Evolutionary conservation across 164 flowering plant species (phyloP), one percentile per base, ranked within the genome.

Genomic region (Kingdonia uniflora): DNA sequence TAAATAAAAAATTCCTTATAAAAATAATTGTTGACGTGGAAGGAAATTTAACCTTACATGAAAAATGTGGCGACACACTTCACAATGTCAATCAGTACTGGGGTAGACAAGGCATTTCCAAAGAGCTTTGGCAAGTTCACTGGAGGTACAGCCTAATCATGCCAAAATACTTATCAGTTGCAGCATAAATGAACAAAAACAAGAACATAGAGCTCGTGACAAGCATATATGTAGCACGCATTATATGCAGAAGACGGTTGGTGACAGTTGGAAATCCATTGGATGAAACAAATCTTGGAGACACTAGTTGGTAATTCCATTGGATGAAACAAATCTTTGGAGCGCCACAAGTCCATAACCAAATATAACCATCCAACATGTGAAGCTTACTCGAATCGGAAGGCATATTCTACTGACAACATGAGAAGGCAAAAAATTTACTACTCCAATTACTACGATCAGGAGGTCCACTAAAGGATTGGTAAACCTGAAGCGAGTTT

Each of bases 91-190:
- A 81, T 57, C 21, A 92, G 69, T 15, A 84, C 57, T 14, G 94
- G 76, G 22, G 89, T 76, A 58, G 95, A 79, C 72, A 92, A 60
- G 2, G 95, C 82, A 70, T 82, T 81, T 49, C 80, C 88, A 63
- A 92, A 86, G 56, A 92, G 65, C 64, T 78, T 80, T 6, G 97
- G 97, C 40, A 92, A 62, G 13, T 74, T 60, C 49, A 52, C 48
- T 29, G 99, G 96, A 40, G 82, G 57, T 48, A 80, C 76, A 39
- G 74, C 81, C 97, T 90, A 63, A 54, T 24, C 38, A 55, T 29
- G 19, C 33, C 43, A 21, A 55, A 61, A 51, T 19, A 44, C 14
- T 12, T 12, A 60, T 60, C 49, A 55, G 55, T 40, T 33, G 11
- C 20, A 45, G 45, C 39, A 25, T 11, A 5, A 56, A 19, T 23